These are phyloP conservation scores for Pseudisothecium myosuroides DNA, from an alignment of 225 moss, liverwort and hornwort species.

Conservation along the genomic window DNA sequence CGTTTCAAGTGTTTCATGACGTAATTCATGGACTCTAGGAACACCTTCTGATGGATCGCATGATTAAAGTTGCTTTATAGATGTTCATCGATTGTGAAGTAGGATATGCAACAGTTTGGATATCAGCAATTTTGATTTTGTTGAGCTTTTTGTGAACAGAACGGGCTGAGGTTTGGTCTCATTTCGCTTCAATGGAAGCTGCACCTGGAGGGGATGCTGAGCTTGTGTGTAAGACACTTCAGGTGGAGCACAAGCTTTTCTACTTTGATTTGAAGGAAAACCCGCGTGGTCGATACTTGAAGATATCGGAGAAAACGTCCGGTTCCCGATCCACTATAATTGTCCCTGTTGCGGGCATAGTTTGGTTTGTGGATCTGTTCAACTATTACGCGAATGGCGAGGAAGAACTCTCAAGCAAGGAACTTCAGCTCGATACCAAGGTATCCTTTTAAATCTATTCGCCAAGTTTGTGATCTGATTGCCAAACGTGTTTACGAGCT, in stretches of 20 bases:
- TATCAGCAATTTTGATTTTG: not conserved
- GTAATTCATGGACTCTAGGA: not conserved
- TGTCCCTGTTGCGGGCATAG: conserved; percentile 56
- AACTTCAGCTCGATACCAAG: conserved; percentile 63
- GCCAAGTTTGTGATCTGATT: not conserved
- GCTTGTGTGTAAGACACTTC: conserved; percentile 61
- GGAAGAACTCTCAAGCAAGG: conserved; percentile 64
- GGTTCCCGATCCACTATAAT: conserved; percentile 63
- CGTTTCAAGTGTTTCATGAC: not conserved
- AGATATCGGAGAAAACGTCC: conserved; percentile 61
- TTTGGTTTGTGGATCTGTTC: conserved; percentile 64
- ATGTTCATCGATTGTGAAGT: not conserved
- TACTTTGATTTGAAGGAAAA: conserved; percentile 71
- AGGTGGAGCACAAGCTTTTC: conserved; percentile 70
- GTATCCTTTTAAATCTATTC: not conserved
- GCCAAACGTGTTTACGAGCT: not conserved
- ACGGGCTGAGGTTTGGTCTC: not conserved
- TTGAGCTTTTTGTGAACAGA: not conserved
- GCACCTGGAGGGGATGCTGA: conserved; percentile 57
- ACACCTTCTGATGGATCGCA: not conserved
- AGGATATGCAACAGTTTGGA: not conserved
- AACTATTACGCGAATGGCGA: conserved; percentile 61
- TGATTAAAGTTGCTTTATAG: not conserved
- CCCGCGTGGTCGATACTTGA: conserved; percentile 51
- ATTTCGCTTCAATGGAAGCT: conserved; percentile 42